Evolutionary conservation across 768 basidiomycete species (phyloP), one percentile per base, ranked within the genome.

Genomic region (Gloeopeniophorella convolvens): DNA sequence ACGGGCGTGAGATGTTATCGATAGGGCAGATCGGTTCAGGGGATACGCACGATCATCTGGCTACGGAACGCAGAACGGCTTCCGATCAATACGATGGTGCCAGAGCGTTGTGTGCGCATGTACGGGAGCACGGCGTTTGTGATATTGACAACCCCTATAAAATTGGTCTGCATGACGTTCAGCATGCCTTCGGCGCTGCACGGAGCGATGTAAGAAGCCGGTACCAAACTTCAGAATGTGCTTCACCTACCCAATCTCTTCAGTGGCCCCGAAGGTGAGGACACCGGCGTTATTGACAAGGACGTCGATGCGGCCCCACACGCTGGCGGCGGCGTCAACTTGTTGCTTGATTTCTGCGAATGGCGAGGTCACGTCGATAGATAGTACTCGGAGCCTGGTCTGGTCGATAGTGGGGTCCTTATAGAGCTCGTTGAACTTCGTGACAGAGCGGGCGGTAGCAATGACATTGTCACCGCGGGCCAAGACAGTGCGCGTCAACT

Each of bases 61-160:
- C 34, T 35, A 7, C 42, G 50, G 13, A 21, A 69, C 10, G 61
- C 64, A 21, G 66, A 66, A 13, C 68, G 62, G 57, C 66, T 68
- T 32, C 68, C 69, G 15, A 71, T 61, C 21, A 69, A 62, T 40
- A 70, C 64, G 36, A 72, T 51, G 8, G 68, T 68, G 27, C 70
- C 70, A 35, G 60, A 56, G 48, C 63, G 49, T 26, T 65, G 64
- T 42, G 59, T 51, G 24, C 70, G 66, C 65, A 72, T 65, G 57
- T 72, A 60, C 8, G 74, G 74, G 4, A 76, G 63, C 26, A 68
- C 60, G 27, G 74, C 72, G 52, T 69, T 69, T 15, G 67, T 72
- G 31, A 72, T 66, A 51, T 73, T 73, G 32, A 76, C 62, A 4
- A 66, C 63, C 10, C 74, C 73, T 43, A 73, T 71, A 45, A 75